Base-by-base conservation (phyloP, 2,329 filamentous ascomycete species). In the Cladophialophora chaetospira region DNA sequence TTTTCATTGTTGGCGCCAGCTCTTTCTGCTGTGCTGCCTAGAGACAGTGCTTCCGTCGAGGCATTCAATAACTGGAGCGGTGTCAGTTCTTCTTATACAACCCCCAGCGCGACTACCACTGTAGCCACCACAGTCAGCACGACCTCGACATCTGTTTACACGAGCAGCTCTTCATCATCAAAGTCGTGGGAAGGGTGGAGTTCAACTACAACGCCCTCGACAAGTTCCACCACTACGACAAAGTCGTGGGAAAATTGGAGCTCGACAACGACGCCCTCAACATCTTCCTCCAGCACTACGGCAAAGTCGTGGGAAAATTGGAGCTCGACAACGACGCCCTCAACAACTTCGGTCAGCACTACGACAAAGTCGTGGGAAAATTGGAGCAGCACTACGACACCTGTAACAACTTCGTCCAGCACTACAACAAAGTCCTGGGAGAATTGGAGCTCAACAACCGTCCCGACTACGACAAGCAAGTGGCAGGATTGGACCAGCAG, bases 1-100 rank as follows among this genome's bases (percentile, higher is more conserved):
- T 56, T 61, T 53, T 55, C 61, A 11, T 48, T 60, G 13, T 29
- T 61, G 23, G 57, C 52, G 17, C 58, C 58, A 6, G 58, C 58
- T 46, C 46, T 61, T 15, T 49, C 50, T 36, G 58, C 54, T 31
- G 58, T 61, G 19, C 29, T 61, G 36, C 58, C 54, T 8, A 42
- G 35, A 25, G 26, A 47, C 4, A 15, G 15, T 31, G 44, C 17
- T 40, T 13, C 23, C 5, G 46, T 31, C 42, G 40, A 29, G 11
- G 21, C 26, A 21, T 57, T 47, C 47, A 13, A 13, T 21, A 47
- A 52, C 21, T 57, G 54, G 54, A 31, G 17, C 1, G 29, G 33
- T n/a, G n/a, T n/a, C 10, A 33, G 25, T 6, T 44, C 53, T 15
- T 10, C 42, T 3, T 44, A 44, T 15, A 56, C 36, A 5, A 50